These are phyloP conservation scores for Yamadazyma blattariae DNA, from an alignment of 1,139 yeast species.

Conservation along the genomic window DNA sequence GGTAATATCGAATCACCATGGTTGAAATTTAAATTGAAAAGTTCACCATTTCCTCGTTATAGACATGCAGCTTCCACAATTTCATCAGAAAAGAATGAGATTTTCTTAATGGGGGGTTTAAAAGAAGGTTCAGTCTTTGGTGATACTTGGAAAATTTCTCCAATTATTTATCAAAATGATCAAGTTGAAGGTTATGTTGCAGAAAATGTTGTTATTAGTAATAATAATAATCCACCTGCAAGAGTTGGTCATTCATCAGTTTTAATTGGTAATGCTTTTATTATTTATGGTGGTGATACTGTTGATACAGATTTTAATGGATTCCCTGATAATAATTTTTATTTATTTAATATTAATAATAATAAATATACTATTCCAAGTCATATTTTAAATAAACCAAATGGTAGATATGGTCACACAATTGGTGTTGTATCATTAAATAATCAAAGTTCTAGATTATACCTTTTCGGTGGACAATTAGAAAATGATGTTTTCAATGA, in stretches of 20 bases:
- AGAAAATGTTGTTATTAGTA: slow-evolving; percentile 56
- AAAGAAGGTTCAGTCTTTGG: slow-evolving; percentile 92
- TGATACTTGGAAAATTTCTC: slow-evolving; percentile 81
- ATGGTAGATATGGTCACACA: slow-evolving; percentile 94
- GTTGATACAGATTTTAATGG: slow-evolving; percentile 78
- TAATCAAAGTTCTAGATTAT: slow-evolving; percentile 68
- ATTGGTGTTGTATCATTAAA: slow-evolving; percentile 59
- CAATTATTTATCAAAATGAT: slow-evolving; percentile 27
- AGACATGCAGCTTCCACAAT: slow-evolving; percentile 85
- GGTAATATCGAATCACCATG: slow-evolving; percentile 56
- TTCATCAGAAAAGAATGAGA: slow-evolving; percentile 76
- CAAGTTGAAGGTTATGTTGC: slow-evolving; percentile 45
- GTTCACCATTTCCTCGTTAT: slow-evolving; percentile 91
- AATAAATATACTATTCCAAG: slow-evolving; percentile 87
- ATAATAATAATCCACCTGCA: slow-evolving; percentile 76
- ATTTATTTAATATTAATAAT: slow-evolving; percentile 86
- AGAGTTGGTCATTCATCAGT: slow-evolving; percentile 96
- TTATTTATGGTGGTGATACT: slow-evolving; percentile 96
- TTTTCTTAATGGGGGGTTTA: slow-evolving; percentile 92
- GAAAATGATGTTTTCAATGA: slow-evolving; percentile 88
- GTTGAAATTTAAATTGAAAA: slow-evolving; percentile 65
- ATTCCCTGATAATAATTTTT: slow-evolving; percentile 82
- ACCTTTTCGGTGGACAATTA: slow-evolving; percentile 92
- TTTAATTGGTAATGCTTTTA: slow-evolving; percentile 91
- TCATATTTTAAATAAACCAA: slow-evolving; percentile 79